Evolutionary conservation across 2,329 filamentous ascomycete species (phyloP), one percentile per base, ranked within the genome.

Genomic region (Tolypocladium ophioglossoides): DNA sequence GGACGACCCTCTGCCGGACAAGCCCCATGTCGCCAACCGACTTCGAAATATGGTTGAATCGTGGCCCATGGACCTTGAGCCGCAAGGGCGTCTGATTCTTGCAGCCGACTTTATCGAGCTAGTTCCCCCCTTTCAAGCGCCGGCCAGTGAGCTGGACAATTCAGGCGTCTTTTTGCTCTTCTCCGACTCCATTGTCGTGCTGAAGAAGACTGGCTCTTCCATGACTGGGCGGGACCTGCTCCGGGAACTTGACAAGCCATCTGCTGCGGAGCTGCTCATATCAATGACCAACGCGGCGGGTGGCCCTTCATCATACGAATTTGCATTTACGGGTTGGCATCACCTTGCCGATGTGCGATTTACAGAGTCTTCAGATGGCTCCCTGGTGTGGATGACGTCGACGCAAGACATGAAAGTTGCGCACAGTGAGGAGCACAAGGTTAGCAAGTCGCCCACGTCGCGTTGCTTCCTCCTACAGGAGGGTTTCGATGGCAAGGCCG

Each of bases 241-340:
- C 53, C 84, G 91, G 4, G 91, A 96, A 63, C 78, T 96, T 38
- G 91, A 96, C 64, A 91, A 88, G 63, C 87, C 86, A 24, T 86
- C 83, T 2, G 77, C 83, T 2, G 80, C 83, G 40, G 78, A 78
- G 4, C 72, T 86, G 55, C 76, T 85, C 56, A 79, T 79, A 30
- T 82, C 80, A 11, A 82, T 84, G 75, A 84, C 81, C 12, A 83
- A 84, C 56, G 78, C 78, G 27, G 82, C 77, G 32, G 82, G 78
- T 35, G 83, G 83, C 0, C 76, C 77, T 11, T 79, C 80, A 12
- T 74, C 77, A 0, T 85, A 84, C 57, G 89, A 95, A 49, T 80
- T 95, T 49, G 79, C 80, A 1, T 94, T 95, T 63, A 78, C 81
- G 11, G 87, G 88, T 24, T 88, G 87, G 72, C 79, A 91, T 58